A percentile compares a stretch with the other conserved stretches of the same genome.
phyloP scores from a whole-genome alignment of 371 early-diverging fungal species.

The Rhizopus arrhizus region DNA sequence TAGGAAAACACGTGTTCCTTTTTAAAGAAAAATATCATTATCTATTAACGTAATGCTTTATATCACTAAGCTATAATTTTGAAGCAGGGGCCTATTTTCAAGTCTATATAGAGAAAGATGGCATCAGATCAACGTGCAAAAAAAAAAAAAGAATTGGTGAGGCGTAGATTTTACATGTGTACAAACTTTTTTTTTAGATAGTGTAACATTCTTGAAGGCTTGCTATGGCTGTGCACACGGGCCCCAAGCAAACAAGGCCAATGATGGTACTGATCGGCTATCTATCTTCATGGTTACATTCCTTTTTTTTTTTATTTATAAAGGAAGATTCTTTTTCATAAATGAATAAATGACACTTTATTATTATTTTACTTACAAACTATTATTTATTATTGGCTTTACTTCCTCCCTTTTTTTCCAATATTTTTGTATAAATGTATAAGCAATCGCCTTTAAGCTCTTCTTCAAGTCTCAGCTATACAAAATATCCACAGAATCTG shows the following conservation, averaged over 20 bases:
- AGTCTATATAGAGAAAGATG: no score
- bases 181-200: not conserved
- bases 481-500: not conserved
- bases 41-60: no score
- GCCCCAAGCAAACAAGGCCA: not conserved
- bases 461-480: not conserved
- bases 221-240: not conserved
- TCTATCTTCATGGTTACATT: not conserved
- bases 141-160: no score
- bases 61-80: no score
- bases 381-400: not conserved
- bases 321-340: not conserved
- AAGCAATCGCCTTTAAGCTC: not conserved
- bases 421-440: not conserved
- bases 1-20: no score
- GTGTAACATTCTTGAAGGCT: not conserved
- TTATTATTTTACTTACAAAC: no score
- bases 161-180: no score
- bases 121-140: not conserved
- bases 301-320: constrained; percentile 1
- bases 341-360: no score
- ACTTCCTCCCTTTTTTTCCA: not conserved
- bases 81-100: no score
- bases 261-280: not conserved
- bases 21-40: no score